Evolutionary conservation across 495 filamentous ascomycete species (phyloP), one percentile per base, ranked within the genome.

Genomic region (Rhypophila decipiens): DNA sequence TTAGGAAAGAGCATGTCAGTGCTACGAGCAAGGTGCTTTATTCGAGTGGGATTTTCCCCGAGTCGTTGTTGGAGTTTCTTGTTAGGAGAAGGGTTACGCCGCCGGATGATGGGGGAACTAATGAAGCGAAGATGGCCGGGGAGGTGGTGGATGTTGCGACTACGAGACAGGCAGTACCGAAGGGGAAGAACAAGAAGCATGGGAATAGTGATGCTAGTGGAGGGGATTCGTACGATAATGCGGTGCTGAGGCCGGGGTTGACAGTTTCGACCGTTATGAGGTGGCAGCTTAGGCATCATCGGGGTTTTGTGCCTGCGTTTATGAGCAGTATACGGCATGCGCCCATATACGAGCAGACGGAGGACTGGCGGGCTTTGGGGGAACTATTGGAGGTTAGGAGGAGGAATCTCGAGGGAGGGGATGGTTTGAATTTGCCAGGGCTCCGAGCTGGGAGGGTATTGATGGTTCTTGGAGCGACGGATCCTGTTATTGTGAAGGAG

Each of bases 301-400:
- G 61, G 15, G 82, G 81, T 7, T 85, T 77, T 50, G 56, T 80
- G 5, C 62, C 58, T 9, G 67, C 74, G 23, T 84, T 83, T 52
- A 67, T 79, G 53, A 73, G 68, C 53, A 75, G 69, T 13, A 76
- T 82, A 21, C 60, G 68, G 18, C 53, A 75, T 44, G 73, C 75
- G 4, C 77, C 77, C 7, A 67, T 83, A n/a, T 71, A 74, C 57
- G 72, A 72, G n/a, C 70, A 75, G 56, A 61, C 69, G n/a, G 56
- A 67, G 42, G 64, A 73, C 20, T 91, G 86, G 86, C 51, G 57
- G 17, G 67, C 65, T 4, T 68, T 89, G 31, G 78, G 78, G 1
- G 49, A 50, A 17, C 61, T 72, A 23, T 62, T 86, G 24, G 64
- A 68, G 11, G 60, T 42, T 22, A 67, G 46, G 65, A 73, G 59